These are phyloP conservation scores for Casaregolazyma lundiana DNA, from an alignment of 1,139 yeast genomes.

Conservation along the genomic window DNA sequence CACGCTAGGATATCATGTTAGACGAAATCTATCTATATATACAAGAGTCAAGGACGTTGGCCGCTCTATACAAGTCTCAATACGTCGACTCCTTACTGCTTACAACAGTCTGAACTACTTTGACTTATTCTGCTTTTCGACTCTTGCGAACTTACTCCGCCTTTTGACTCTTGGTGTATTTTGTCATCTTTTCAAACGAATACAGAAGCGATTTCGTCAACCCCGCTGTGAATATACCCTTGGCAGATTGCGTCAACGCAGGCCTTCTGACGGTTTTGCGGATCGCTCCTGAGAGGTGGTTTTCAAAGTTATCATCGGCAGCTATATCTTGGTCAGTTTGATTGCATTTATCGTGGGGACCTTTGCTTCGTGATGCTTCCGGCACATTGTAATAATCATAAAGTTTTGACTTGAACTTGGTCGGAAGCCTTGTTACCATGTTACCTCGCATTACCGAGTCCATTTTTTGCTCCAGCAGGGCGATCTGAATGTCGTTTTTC, in stretches of 20 bases:
- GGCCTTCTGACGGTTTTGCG: constrained; percentile 61
- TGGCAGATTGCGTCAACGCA: constrained; percentile 68
- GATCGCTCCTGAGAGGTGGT: constrained; percentile 43
- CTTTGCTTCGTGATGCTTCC: constrained; percentile 18
- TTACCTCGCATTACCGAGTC: constrained; percentile 34
- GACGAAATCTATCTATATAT: too few relatives aligned
- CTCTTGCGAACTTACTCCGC: not conserved
- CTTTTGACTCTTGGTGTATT: constrained; percentile 22
- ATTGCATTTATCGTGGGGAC: constrained; percentile 16
- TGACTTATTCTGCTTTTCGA: not conserved
- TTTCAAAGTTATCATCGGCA: constrained; percentile 37
- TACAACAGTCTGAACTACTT: too few relatives aligned
- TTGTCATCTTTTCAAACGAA: constrained; percentile 64
- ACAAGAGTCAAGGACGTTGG: not conserved
- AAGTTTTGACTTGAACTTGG: constrained; percentile 46
- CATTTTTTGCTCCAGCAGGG: constrained; percentile 36
- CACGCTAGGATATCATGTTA: too few relatives aligned
- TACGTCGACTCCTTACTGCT: too few relatives aligned
- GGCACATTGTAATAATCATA: constrained; percentile 32
- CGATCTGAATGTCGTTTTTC: constrained; percentile 24
- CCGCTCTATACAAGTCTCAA: too few relatives aligned
- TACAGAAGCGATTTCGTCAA: constrained; percentile 63
- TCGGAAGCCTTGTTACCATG: constrained; percentile 45
- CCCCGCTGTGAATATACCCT: constrained; percentile 89
- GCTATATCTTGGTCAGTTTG: constrained; percentile 40